Base-by-base conservation (phyloP, 1,284 basidiomycete species). In the Sphaerobolus stellatus region DNA sequence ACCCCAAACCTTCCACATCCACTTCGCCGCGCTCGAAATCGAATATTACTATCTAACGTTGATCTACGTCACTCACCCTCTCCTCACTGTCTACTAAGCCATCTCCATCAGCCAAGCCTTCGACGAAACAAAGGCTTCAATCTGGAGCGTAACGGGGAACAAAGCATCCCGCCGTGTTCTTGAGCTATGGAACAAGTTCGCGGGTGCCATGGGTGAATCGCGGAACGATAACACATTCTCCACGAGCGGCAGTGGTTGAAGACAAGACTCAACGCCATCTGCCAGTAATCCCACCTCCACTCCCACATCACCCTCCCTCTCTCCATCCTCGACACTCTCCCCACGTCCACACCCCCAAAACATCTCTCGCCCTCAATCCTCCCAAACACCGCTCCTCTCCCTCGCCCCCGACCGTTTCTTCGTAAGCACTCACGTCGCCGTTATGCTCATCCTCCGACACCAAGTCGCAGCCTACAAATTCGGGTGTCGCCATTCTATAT, bases 41-140 rank as follows among this genome's bases (percentile, higher is more conserved):
- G 52, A 54, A 40, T 54, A 54, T 25, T 46, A 54, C 36, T 54
- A 54, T 20, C 36, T 54, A 6, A 18, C 30, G 4, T 18, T 54
- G 11, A 41, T 33, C 8, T 43, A 40, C 22, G 36, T 30, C 24
- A 48, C 47, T 2, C 52, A 54, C 22, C 40, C 25, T 28, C 5
- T 29, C 14, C 46, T 54, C 11, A 54, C 52, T 2, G 34, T 54
- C 34, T 48, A 46, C 20, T 36, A 54, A 33, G 44, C 47, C 3
- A 48, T 33, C 20, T 36, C 52, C 20, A 7, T 54, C 3, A 16
- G 8, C 13, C 43, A 45, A 14, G 52, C 52, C 2, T 28, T 46
- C 11, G 46, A 29, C 7, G 52, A 54, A 13, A 33, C 49, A 9
- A 54, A 49, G 36, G 18, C 22, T n/a, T 27, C 52, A 7, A 28